Conservation (phyloP, 1,284 basidiomycete species). For the Apiotrichum gracile region DNA sequence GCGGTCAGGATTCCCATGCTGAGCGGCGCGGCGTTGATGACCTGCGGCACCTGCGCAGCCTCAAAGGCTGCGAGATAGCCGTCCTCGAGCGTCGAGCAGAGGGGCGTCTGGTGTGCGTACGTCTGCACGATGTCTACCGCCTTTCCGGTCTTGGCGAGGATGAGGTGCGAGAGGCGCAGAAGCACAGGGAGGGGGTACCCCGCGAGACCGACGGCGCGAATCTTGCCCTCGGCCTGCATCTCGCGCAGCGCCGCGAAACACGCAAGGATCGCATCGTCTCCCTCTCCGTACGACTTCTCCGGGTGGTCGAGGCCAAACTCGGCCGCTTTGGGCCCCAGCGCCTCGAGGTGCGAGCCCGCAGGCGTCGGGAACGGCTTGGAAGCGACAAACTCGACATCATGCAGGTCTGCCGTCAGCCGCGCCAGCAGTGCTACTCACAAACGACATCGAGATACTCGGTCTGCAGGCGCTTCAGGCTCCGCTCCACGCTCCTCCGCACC, state of each 20-base stretch:
- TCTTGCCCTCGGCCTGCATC: slow-evolving; percentile 70
- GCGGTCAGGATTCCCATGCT: slow-evolving; percentile 83
- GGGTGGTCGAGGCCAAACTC: slow-evolving; percentile 13
- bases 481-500: slow-evolving; percentile 64
- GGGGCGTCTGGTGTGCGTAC: slow-evolving; percentile 81
- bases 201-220: slow-evolving; percentile 74
- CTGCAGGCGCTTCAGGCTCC: slow-evolving; percentile 66
- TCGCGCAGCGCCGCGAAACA: slow-evolving; percentile 67
- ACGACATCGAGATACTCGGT: slow-evolving; percentile 79
- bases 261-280: slow-evolving; percentile 71
- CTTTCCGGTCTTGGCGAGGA: slow-evolving; percentile 55
- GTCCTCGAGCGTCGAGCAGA: slow-evolving; percentile 61
- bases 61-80: slow-evolving; percentile 59
- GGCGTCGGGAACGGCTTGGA: slow-evolving; percentile 50
- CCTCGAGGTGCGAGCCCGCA: slow-evolving; percentile 51
- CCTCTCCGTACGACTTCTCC: slow-evolving; percentile 53
- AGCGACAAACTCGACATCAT: slow-evolving; percentile 86
- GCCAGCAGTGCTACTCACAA: slow-evolving; percentile 47
- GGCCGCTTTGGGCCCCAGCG: slow-evolving; percentile 40
- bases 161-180: slow-evolving; percentile 72
- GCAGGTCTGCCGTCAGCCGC: slow-evolving; percentile 54
- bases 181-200: slow-evolving; percentile 87
- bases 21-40: slow-evolving; percentile 82
- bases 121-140: slow-evolving; percentile 70
- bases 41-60: slow-evolving; percentile 59